Base-by-base conservation (phyloP, 2,329 filamentous ascomycete genomes). In the Periconia sp. region DNA sequence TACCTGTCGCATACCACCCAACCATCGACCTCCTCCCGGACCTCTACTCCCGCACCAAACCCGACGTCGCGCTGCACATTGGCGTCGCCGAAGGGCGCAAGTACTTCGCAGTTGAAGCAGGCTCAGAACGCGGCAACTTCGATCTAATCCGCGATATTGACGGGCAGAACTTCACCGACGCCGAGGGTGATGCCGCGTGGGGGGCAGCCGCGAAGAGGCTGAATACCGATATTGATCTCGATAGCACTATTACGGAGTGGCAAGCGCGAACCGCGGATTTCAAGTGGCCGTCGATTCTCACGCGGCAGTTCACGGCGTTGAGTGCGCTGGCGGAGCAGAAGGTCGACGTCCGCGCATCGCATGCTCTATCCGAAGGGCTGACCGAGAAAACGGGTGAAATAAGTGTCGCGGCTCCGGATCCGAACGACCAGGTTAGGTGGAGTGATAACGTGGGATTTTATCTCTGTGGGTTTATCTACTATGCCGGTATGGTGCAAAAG, bases 121-220 rank as follows among this genome's bases (percentile, higher is more conserved):
- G 82, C 33, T 90, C 82, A 0, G 88, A 90, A 65, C 82, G 89
- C 33, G 85, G 88, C 61, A 86, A 86, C 3, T 95, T 94, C 73
- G 46, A 53, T 20, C 73, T 73, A 19, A 81, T 85, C 62, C 74
- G 74, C 19, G 91, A 95, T 69, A 83, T 92, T 17, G 85, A 92
- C 61, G 84, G 79, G 31, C 49, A 62, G 6, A 55, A 61, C 14
- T 68, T 70, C 6, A 23, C 58, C 0, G 31, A 47, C 3, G 60
- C 64, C 11, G 66, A 74, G 31, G 59, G 61, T 41, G 67, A 71
- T 6, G 50, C 57, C 17, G 55, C 70, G 9, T 60, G 72, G 49
- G 64, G 46, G 41, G 27, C 23, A 37, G 47, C 68, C n/a, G 54
- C 59, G n/a, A 52, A 60, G 3, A 50, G 56, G 6, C 55, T 69